Evolutionary conservation across 2,329 filamentous ascomycete genomes (phyloP).

Genomic region (Lachnellula occidentalis): DNA sequence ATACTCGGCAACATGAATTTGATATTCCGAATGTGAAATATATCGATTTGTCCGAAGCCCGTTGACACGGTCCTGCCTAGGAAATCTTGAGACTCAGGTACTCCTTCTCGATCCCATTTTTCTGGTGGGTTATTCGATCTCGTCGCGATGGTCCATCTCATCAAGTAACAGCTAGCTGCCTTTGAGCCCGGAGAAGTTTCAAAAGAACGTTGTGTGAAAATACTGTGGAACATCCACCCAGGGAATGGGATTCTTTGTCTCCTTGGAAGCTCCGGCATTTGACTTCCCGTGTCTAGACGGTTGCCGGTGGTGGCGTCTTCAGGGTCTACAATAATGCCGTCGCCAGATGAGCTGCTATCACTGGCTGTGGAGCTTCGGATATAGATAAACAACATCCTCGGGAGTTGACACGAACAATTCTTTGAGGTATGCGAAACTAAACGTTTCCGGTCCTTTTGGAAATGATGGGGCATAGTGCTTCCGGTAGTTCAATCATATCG

Average conservation of each 20-base stretch:
- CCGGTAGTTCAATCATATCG: conserved; percentile 53
- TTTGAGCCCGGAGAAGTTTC: background rate
- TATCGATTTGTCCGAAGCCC: too few species aligned
- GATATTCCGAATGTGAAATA: too few species aligned
- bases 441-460: conserved; percentile 55
- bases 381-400: background rate
- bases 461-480: conserved; percentile 50
- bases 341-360: background rate
- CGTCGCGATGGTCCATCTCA: background rate
- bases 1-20: too few species aligned
- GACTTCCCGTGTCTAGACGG: background rate
- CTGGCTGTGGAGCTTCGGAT: background rate
- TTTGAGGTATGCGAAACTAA: conserved; percentile 66
- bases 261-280: background rate
- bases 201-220: background rate
- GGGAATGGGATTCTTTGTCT: too few species aligned
- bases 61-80: too few species aligned
- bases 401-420: conserved; percentile 48
- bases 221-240: too few species aligned
- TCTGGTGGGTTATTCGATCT: background rate
- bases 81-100: background rate
- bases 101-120: background rate
- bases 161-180: background rate
- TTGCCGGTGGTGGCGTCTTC: background rate
- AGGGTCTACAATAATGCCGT: background rate